phyloP scores from a whole-genome alignment of 352 stramenopile genomes.

The Globisporangium polare region DNA sequence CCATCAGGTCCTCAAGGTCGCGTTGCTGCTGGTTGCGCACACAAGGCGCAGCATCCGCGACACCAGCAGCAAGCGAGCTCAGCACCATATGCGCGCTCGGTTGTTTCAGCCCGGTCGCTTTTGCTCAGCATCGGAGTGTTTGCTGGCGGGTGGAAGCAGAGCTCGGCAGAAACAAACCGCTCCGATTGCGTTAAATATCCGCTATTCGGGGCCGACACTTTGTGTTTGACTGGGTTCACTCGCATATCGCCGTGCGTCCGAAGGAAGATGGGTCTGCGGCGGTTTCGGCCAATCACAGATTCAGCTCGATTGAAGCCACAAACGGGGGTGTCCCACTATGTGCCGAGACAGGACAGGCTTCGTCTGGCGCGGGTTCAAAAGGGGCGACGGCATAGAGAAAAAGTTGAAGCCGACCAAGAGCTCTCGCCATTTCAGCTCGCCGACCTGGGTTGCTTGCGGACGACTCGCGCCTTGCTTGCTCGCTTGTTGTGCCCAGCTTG shows the following conservation, averaged over 20 bases:
- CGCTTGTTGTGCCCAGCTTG: too few relatives aligned
- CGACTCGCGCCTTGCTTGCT: not conserved
- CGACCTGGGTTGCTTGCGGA: not conserved
- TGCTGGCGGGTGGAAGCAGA: not conserved
- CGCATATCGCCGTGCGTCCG: slow-evolving; percentile 3
- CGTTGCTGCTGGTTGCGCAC: slow-evolving; percentile 1
- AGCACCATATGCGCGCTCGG: not conserved
- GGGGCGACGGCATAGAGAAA: not conserved
- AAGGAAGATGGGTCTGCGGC: not conserved
- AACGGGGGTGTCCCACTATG: not conserved
- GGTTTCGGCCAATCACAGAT: slow-evolving; percentile 6
- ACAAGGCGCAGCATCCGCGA: not conserved
- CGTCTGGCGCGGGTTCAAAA: slow-evolving; percentile 2
- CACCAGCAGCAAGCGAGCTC: not conserved
- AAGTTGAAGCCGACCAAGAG: slow-evolving; percentile 1
- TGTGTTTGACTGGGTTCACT: slow-evolving; percentile 4
- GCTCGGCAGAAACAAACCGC: not conserved
- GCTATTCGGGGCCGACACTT: not conserved
- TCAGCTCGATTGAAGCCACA: slow-evolving; percentile 10
- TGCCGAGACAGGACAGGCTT: not conserved
- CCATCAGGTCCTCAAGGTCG: slow-evolving; percentile 1
- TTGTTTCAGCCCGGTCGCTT: not conserved
- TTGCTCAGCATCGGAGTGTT: not conserved
- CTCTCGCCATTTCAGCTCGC: not conserved
- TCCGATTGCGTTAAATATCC: too few relatives aligned